These are phyloP conservation scores for Eutypa lata DNA, from an alignment of 2,329 filamentous ascomycete species.

Conservation along the genomic window DNA sequence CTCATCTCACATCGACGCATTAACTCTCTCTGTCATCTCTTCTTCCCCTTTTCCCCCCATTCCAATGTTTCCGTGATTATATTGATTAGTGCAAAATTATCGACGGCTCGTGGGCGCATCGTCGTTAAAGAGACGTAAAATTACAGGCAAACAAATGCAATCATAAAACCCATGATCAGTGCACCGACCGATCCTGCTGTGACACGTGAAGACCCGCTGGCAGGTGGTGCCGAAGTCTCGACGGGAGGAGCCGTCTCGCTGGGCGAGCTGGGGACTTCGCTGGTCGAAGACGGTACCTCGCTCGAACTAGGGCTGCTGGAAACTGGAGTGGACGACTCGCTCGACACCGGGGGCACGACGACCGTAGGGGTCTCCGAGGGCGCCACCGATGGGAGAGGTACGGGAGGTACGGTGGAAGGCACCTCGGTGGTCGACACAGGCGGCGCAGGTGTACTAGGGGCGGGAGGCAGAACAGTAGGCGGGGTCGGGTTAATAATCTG, in stretches of 20 bases:
- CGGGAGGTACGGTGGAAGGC: too few relatives aligned
- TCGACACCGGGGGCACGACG: constrained; percentile 12
- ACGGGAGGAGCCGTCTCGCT: constrained; percentile 13
- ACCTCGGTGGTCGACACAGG: constrained; percentile 15
- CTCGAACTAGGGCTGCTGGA: not conserved
- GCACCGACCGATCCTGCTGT: constrained; percentile 31
- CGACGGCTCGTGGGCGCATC: not conserved
- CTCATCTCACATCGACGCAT: too few relatives aligned
- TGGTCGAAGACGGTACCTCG: not conserved
- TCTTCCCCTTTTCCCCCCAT: not conserved
- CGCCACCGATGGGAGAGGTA: too few relatives aligned
- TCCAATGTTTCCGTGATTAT: not conserved
- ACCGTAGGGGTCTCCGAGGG: constrained; percentile 20
- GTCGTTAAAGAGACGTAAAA: constrained; percentile 3
- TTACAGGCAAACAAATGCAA: constrained; percentile 34
- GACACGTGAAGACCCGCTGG: constrained; percentile 27
- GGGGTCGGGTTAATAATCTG: constrained; percentile 44
- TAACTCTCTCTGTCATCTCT: too few relatives aligned
- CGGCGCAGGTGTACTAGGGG: constrained; percentile 14
- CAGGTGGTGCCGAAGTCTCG: constrained; percentile 23
- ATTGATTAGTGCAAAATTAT: not conserved
- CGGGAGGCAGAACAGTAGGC: constrained; percentile 14
- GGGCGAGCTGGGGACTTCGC: not conserved
- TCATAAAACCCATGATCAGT: constrained; percentile 30
- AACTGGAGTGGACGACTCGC: not conserved